These are phyloP conservation scores for Xylaria multiplex DNA, from an alignment of 2,329 filamentous ascomycete genomes.

Conservation along the genomic window DNA sequence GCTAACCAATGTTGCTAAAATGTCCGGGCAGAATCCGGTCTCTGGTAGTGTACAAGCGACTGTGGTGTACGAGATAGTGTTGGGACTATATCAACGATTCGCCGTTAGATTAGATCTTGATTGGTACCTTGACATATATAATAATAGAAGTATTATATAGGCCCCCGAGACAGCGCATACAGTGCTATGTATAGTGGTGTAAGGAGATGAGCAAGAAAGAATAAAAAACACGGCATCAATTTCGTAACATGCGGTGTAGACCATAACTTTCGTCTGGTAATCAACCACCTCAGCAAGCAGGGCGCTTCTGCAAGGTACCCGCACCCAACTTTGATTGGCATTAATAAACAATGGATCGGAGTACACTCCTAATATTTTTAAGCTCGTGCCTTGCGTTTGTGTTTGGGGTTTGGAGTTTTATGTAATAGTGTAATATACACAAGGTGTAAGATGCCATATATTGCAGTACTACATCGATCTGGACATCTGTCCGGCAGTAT, in stretches of 20 bases:
- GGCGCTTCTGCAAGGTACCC: conserved; percentile 13
- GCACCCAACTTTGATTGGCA: not conserved
- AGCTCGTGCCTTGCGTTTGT: no score
- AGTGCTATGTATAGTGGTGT: no score
- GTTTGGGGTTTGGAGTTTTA: no score
- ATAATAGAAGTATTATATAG: not conserved
- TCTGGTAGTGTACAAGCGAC: no score
- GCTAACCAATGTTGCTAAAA: not conserved
- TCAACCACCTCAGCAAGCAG: conserved; percentile 1
- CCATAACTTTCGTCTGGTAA: not conserved
- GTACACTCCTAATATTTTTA: no score
- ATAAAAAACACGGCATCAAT: conserved; percentile 2
- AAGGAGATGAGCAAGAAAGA: no score
- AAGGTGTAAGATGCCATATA: no score
- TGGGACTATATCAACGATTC: not conserved
- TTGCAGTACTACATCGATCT: no score
- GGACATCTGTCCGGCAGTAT: no score
- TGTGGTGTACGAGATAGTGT: no score
- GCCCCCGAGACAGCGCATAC: not conserved
- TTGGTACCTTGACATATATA: conserved; percentile 9
- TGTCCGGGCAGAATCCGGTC: no score
- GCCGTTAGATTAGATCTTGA: not conserved
- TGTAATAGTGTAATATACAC: no score
- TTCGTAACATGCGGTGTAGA: not conserved
- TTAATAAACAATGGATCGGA: not conserved